Base-by-base conservation (phyloP, 1,139 yeast genomes). In the Protomyces macrosporus region DNA sequence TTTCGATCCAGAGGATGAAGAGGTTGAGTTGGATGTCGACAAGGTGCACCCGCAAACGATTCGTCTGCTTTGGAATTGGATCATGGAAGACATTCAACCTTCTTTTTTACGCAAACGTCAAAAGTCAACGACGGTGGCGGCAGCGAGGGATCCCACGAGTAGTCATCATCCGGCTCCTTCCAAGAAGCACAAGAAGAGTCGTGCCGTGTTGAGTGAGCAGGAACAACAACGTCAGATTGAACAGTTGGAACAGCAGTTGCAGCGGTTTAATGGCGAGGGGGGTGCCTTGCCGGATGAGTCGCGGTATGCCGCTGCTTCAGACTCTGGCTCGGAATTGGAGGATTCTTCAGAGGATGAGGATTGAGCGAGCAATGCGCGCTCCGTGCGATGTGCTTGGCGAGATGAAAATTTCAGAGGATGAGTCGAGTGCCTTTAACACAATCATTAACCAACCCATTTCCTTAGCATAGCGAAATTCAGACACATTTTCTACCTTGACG, bases 1-100 rank as follows among this genome's bases (percentile, higher is more conserved):
- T 69, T 58, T 58, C 10, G 55, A 58, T 12, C 66, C 64, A 6
- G 64, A 64, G 14, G 80, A 80, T 65, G 98, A 93, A 71, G 95
- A 87, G 73, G 95, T 93, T 67, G 98, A 95, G 78, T 81, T 93
- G 68, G 98, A 95, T 75, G 88, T 95, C 86, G 98, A 93, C 75
- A 89, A 87, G 75, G 82, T 93, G 70, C 97, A 90, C 71, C 93
- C 90, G 70, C 79, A 84, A 62, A 91, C 98, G 1, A 83, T 93
- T 59, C 77, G 89, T 73, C 88, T 89, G 72, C 79, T 93, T 69
- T 91, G 91, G 79, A 87, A 88, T 75, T 87, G 82, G 74, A 85
- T 87, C 87, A 87, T 70, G 84, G 84, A 67, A 81, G 82, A 68
- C 62, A 68, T 54, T 65, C 71, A 9, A 65, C 70, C 9, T 45